These are phyloP conservation scores for Didymella sp. DNA, from an alignment of 2,329 filamentous ascomycete species.

Conservation along the genomic window DNA sequence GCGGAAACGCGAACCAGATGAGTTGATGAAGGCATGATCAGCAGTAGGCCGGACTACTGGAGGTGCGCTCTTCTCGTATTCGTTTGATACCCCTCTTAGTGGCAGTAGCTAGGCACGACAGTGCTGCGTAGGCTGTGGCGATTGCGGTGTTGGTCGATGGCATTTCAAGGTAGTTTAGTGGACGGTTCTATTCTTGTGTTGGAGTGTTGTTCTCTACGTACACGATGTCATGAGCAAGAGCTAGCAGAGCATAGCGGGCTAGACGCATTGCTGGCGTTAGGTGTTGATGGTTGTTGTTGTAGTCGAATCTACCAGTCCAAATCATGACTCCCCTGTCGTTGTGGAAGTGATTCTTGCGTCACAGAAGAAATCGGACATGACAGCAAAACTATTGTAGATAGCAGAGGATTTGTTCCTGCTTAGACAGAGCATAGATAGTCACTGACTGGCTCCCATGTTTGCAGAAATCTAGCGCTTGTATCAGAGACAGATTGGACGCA, in stretches of 20 bases:
- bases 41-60: background rate
- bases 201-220: background rate
- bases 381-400: too few relatives aligned
- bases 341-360: too few relatives aligned
- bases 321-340: background rate
- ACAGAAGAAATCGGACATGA: too few relatives aligned
- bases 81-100: constrained; percentile 8
- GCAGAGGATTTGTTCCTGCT: too few relatives aligned
- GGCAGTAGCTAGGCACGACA: constrained; percentile 2
- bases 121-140: background rate
- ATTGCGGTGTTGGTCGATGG: background rate
- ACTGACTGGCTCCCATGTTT: too few relatives aligned
- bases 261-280: constrained; percentile 2
- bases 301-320: background rate
- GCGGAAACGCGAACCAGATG: constrained; percentile 3
- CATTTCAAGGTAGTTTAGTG: background rate
- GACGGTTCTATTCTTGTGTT: background rate
- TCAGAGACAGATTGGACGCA: too few relatives aligned
- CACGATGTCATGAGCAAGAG: background rate
- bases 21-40: constrained; percentile 2
- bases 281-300: background rate
- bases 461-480: too few relatives aligned
- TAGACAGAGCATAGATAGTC: too few relatives aligned
- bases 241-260: background rate
- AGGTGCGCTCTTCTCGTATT: constrained; percentile 1